Evolutionary conservation across 2,329 filamentous ascomycete genomes (phyloP), one percentile per base, ranked within the genome.

Genomic region (Leptosphaerulina australis): DNA sequence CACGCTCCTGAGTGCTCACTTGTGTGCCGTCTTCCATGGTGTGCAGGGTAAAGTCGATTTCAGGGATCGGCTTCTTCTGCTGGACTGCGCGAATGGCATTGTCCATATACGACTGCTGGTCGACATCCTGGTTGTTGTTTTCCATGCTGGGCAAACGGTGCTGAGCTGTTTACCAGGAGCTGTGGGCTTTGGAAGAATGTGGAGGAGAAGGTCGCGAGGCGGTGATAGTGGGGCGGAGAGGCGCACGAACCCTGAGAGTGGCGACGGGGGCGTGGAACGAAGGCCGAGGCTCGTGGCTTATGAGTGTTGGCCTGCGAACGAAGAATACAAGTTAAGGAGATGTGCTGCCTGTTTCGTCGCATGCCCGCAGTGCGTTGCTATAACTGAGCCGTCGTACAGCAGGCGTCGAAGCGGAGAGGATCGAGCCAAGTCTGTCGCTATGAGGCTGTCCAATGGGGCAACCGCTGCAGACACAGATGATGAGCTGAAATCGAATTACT

Each of bases 1-100:
- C 94, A 74, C 94, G 85, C 78, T 99, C 94, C 73, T 88, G 78
- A 56, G 94, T 99, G 84, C 85, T 97, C 72, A 99, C 94, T 79
- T 96, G 91, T 44, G 84, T 87, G 70, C 90, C 91, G 81, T 99
- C 94, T 75, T 99, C 94, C 93, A 97, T 97, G 56, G 89, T 94
- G 76, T 99, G 94, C 70, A 99, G 86, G 48, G 91, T 95, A 75
- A 99, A 99, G 80, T 99, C 94, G 69, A 99, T 97, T 81, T 97
- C 93, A 50, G 94, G 94, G 40, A 95, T 83, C 45, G 93, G 92
- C 80, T 89, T 93, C 87, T 97, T 97, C 68, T 97, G 86, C 74
- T 87, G 86, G 69, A 99, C 91, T 54, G 94, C 94, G 74, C 90
- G 90, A 70, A 93, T 88, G 65, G 90, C 88, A 84, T 91, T 93